phyloP scores from a whole-genome alignment of 805 yeast species.

The Henningerozyma blattae region DNA sequence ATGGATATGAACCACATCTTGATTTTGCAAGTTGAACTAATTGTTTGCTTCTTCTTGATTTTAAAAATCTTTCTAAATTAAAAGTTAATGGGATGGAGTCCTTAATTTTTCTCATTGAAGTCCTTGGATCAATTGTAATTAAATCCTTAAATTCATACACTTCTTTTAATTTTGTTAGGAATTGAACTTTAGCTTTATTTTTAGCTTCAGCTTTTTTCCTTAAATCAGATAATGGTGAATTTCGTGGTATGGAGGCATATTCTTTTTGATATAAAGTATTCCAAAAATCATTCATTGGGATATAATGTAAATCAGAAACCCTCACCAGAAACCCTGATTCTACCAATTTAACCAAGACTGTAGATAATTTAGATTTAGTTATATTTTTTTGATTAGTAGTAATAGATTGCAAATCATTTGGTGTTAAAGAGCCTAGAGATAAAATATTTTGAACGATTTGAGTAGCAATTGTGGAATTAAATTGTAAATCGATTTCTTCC shows the following conservation, averaged over 20 bases:
- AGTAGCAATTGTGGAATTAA: slow-evolving; percentile 10
- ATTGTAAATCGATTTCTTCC: slow-evolving; percentile 34
- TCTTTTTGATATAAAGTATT: slow-evolving; percentile 30
- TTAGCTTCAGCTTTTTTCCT: slow-evolving; percentile 52
- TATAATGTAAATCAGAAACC: slow-evolving; percentile 27
- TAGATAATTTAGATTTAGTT: slow-evolving; percentile 18
- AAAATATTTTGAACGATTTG: slow-evolving; percentile 58
- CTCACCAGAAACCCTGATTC: slow-evolving; percentile 40
- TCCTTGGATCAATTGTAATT: slow-evolving; percentile 22
- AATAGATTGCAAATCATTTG: slow-evolving; percentile 30
- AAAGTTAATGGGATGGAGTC: slow-evolving; percentile 43
- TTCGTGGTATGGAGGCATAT: slow-evolving; percentile 27
- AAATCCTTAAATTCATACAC: slow-evolving; percentile 17
- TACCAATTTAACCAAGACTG: slow-evolving; percentile 33
- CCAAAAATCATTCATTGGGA: slow-evolving; percentile 30
- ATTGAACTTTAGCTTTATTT: slow-evolving; percentile 30
- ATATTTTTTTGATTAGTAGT: slow-evolving; percentile 14
- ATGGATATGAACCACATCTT: slow-evolving; percentile 57
- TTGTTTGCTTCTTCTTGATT: slow-evolving; percentile 51
- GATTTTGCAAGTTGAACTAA: slow-evolving; percentile 51
- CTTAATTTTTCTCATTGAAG: slow-evolving; percentile 33
- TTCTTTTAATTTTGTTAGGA: slow-evolving; percentile 25
- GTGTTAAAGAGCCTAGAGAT: slow-evolving; percentile 54
- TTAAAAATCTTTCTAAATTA: slow-evolving; percentile 55
- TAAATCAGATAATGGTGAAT: slow-evolving; percentile 37